phyloP scores from a whole-genome alignment of 495 filamentous ascomycete species.

The Annulohypoxylon bovei region DNA sequence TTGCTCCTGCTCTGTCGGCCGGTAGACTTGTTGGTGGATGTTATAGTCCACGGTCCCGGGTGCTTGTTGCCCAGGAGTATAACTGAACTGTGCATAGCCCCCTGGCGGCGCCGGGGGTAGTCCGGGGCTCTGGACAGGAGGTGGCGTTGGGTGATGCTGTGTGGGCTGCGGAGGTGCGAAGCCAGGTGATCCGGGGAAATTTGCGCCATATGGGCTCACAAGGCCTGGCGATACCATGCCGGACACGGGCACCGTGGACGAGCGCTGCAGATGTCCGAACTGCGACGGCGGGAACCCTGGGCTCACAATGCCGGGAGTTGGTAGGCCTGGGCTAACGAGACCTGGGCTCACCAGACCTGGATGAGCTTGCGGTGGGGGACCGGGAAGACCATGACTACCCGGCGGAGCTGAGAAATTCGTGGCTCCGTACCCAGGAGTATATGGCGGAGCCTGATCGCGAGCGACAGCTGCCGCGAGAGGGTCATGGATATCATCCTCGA shows the following conservation, averaged over 20 bases:
- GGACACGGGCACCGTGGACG: slow-evolving; percentile 54
- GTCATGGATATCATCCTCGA: slow-evolving; percentile 74
- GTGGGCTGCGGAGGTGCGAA: slow-evolving; percentile 44
- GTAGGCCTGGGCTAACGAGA: slow-evolving; percentile 52
- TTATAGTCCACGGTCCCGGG: slow-evolving; percentile 62
- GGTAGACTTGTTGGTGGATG: slow-evolving; percentile 80
- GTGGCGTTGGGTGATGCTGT: slow-evolving; percentile 43
- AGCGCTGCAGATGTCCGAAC: slow-evolving; percentile 50
- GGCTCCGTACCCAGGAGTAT: slow-evolving; percentile 56
- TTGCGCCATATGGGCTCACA: slow-evolving; percentile 51
- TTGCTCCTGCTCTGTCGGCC: slow-evolving; percentile 73
- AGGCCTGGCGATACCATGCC: slow-evolving; percentile 44
- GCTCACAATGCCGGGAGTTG: slow-evolving; percentile 51
- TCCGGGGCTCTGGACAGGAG: slow-evolving; percentile 42
- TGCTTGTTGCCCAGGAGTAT: slow-evolving; percentile 47
- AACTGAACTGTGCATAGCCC: slow-evolving; percentile 69
- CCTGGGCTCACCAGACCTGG: slow-evolving; percentile 27
- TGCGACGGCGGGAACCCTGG: slow-evolving; percentile 51
- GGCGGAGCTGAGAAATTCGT: slow-evolving; percentile 47
- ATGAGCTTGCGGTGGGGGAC: slow-evolving; percentile 49
- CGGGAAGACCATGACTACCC: slow-evolving; percentile 49
- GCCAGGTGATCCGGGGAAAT: slow-evolving; percentile 53
- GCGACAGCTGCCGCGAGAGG: slow-evolving; percentile 75
- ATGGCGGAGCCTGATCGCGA: slow-evolving; percentile 66
- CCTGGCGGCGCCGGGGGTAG: slow-evolving; percentile 50